Evolutionary conservation across 176 grass and related monocot genomes (phyloP).

Genomic region (sorghum (Sorghum bicolor)): DNA sequence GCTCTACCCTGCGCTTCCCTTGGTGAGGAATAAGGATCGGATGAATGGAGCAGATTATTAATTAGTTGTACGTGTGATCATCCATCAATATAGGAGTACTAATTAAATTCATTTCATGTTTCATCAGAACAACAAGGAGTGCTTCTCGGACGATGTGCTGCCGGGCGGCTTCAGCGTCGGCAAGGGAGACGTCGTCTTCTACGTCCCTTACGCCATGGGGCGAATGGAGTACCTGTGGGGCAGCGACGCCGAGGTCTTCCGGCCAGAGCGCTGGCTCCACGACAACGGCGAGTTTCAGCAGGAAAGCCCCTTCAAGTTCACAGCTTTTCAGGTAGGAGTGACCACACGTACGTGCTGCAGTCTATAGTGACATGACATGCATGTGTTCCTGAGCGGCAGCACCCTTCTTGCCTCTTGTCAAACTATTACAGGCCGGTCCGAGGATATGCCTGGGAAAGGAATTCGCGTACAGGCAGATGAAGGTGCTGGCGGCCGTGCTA

Average conservation of each 20-base stretch:
- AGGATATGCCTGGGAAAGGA: constrained; percentile 61
- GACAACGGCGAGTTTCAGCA: constrained; percentile 33
- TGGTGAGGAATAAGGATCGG: constrained; percentile 15
- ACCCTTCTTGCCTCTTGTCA: background rate
- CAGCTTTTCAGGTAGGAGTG: constrained; percentile 45
- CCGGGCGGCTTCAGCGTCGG: constrained; percentile 46
- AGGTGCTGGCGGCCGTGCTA: constrained; percentile 52
- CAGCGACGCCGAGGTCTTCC: constrained; percentile 44
- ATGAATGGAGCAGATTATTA: too few relatives aligned
- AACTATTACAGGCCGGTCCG: constrained; percentile 31
- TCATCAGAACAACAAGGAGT: constrained; percentile 7
- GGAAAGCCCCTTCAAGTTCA: constrained; percentile 67
- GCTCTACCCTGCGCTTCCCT: constrained; percentile 50
- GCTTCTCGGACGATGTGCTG: constrained; percentile 2
- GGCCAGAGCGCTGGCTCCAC: constrained; percentile 68
- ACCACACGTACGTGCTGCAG: background rate
- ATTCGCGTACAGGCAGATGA: constrained; percentile 64
- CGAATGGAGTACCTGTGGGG: constrained; percentile 69
- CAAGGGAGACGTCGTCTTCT: constrained; percentile 53
- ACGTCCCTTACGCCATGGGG: constrained; percentile 59
- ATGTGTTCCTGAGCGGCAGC: too few relatives aligned
- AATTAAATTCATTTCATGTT: background rate
- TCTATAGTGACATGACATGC: too few relatives aligned
- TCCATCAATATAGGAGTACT: too few relatives aligned
- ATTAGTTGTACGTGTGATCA: background rate